Base-by-base conservation (phyloP, 73 alveolate genomes). In the Effrenium voratum region DNA sequence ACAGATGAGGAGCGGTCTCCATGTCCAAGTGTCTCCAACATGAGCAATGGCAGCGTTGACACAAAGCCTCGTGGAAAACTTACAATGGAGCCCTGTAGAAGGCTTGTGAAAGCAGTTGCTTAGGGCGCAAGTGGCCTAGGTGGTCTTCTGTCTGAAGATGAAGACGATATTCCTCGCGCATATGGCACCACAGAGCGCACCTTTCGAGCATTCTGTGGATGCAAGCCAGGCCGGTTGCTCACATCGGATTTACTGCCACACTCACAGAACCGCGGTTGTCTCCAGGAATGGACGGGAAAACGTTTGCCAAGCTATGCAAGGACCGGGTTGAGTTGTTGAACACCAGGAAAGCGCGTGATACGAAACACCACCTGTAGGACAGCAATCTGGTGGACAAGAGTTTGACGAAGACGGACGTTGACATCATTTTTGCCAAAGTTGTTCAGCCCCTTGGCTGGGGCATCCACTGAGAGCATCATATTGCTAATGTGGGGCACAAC, bases 251-350 rank as follows among this genome's bases (percentile, higher is more conserved):
- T 19, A 26, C 19, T 57, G 72, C 30, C 73, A 59, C 15, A 59
- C 73, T 26, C 73, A 59, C 22, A 59, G 73, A 28, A 59, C 30
- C 73, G 30, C 73, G 2, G 19, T 47, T 94, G 5, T 91, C 83
- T 81, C 46, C 91, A 45, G 99, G 99, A 70, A 99, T 99, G 99
- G 99, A 99, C 59, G 99, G 99, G 90, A 99, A 99, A 99, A 99
- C 99, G 90, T 99, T 99, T 87, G 99, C 99, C 46, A 99, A 99
- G 99, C 93, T 99, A 63, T 99, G 99, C 99, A 99, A 99, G 99
- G 99, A 99, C 91, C 73, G 99, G 81, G 99, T 92, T 70, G 19
- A 19, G 19, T 19, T 52, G 8, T 8, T 52, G 43, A 34, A 63
- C 34, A 63, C 43, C 34, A 40, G 77, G 38, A 63, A 52, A 13